Evolutionary conservation across 164 flowering plant genomes (phyloP).

Genomic region (Vitis rotundifolia): DNA sequence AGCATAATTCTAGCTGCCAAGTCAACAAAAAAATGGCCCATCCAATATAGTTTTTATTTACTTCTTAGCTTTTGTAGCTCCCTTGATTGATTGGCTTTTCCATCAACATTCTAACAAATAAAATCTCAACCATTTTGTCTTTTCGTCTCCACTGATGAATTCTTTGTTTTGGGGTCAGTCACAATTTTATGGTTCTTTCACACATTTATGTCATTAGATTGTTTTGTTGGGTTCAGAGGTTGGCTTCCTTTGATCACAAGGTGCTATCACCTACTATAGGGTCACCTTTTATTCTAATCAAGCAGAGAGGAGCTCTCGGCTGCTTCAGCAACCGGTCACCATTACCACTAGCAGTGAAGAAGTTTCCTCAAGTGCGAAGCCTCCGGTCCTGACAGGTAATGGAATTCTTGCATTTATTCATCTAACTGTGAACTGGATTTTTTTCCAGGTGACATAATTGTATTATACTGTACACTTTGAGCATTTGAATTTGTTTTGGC

Average conservation of each 20-base stretch:
- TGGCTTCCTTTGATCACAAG: conserved; percentile 12
- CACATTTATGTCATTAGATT: conserved; percentile 2
- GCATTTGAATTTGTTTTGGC: not conserved
- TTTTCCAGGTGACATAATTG: too few relatives aligned
- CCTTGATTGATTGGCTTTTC: too few relatives aligned
- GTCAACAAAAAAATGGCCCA: conserved; percentile 38
- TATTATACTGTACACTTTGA: not conserved
- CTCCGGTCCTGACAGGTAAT: conserved; percentile 75
- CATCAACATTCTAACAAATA: too few relatives aligned
- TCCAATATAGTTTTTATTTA: too few relatives aligned
- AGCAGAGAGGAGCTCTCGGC: conserved; percentile 52
- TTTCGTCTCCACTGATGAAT: too few relatives aligned
- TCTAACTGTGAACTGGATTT: not conserved
- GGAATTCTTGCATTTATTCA: not conserved
- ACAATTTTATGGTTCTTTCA: not conserved
- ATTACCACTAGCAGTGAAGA: conserved; percentile 74
- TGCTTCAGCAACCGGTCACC: conserved; percentile 71
- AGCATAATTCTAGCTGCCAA: conserved; percentile 42
- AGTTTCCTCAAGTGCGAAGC: conserved; percentile 77
- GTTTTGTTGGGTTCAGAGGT: conserved; percentile 1
- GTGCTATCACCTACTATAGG: conserved; percentile 41
- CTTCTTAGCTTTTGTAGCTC: too few relatives aligned
- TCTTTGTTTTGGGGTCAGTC: too few relatives aligned
- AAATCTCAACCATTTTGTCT: too few relatives aligned
- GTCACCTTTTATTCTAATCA: conserved; percentile 53